phyloP scores from a whole-genome alignment of 2,329 filamentous ascomycete species.

The Conoideocrella luteorostrata region DNA sequence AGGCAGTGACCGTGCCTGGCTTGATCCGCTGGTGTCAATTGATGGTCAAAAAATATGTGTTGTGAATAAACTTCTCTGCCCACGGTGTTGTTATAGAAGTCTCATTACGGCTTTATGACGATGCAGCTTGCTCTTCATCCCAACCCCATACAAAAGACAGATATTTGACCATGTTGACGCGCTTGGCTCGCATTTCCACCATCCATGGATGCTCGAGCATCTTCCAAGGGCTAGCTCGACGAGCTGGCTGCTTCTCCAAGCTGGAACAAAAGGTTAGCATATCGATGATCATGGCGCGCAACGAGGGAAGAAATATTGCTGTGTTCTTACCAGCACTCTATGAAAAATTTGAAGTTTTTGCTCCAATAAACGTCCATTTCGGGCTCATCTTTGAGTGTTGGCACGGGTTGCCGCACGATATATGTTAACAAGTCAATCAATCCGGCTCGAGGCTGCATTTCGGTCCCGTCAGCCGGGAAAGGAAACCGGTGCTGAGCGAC shows the following conservation, averaged over 20 bases:
- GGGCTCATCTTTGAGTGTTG: constrained; percentile 91
- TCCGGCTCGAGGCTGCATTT: constrained; percentile 88
- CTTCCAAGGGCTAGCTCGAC: constrained; percentile 90
- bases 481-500: constrained; percentile 98
- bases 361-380: constrained; percentile 88
- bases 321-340: constrained; percentile 87
- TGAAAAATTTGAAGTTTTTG: constrained; percentile 98
- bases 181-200: constrained; percentile 89
- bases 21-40: too few species aligned
- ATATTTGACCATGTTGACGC: constrained; percentile 96
- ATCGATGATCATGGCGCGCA: not conserved
- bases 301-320: not conserved
- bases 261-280: constrained; percentile 41
- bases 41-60: too few species aligned
- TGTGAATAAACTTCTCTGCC: too few species aligned
- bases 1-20: not conserved
- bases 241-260: constrained; percentile 83
- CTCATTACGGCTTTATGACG: not conserved
- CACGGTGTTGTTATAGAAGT: too few species aligned
- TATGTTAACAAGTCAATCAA: constrained; percentile 95
- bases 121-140: constrained; percentile 50
- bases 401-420: constrained; percentile 92
- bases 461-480: constrained; percentile 92
- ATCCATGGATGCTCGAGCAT: constrained; percentile 99
- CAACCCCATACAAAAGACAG: constrained; percentile 95